Conservation (phyloP, 306 rosid genomes). For the Lagenaria siceraria region DNA sequence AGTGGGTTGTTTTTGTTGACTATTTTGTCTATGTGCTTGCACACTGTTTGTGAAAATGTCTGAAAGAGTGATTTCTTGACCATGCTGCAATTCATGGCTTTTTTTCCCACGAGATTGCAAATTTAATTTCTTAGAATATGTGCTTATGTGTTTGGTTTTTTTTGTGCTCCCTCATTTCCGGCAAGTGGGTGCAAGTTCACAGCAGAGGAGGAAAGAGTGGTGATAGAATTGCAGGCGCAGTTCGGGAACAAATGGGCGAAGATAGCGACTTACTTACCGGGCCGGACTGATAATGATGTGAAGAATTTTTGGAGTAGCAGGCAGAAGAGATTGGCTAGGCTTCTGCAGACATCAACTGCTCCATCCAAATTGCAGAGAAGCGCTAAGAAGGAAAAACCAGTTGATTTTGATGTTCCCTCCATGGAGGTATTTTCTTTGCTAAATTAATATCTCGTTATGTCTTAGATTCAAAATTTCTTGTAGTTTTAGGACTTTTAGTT, state of each 20-base stretch:
- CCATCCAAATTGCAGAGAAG: slow-evolving; percentile 37
- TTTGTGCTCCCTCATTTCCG: not conserved
- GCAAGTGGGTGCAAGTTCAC: slow-evolving; percentile 82
- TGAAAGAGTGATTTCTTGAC: not conserved
- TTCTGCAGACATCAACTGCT: slow-evolving; percentile 40
- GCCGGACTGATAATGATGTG: slow-evolving; percentile 86
- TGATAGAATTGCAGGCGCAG: slow-evolving; percentile 72
- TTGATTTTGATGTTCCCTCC: slow-evolving; percentile 14
- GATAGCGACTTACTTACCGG: slow-evolving; percentile 63
- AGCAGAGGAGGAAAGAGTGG: slow-evolving; percentile 72
- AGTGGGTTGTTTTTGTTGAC: not conserved
- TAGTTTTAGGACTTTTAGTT: not conserved
- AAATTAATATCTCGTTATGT: not conserved
- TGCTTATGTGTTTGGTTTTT: not conserved
- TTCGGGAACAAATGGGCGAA: slow-evolving; percentile 92
- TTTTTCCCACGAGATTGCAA: not conserved
- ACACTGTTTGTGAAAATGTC: not conserved
- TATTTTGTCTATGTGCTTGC: not conserved
- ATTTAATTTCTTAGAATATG: not conserved
- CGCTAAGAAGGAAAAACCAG: slow-evolving; percentile 15
- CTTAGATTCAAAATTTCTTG: not conserved
- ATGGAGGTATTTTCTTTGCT: slow-evolving; percentile 31
- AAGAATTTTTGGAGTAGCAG: slow-evolving; percentile 98
- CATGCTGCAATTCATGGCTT: not conserved
- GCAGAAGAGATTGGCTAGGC: slow-evolving; percentile 70